Percentiles rank a stretch among this genome's conserved stretches.
phyloP scores from a whole-genome alignment of 768 basidiomycete species.

The Russula sp. region DNA sequence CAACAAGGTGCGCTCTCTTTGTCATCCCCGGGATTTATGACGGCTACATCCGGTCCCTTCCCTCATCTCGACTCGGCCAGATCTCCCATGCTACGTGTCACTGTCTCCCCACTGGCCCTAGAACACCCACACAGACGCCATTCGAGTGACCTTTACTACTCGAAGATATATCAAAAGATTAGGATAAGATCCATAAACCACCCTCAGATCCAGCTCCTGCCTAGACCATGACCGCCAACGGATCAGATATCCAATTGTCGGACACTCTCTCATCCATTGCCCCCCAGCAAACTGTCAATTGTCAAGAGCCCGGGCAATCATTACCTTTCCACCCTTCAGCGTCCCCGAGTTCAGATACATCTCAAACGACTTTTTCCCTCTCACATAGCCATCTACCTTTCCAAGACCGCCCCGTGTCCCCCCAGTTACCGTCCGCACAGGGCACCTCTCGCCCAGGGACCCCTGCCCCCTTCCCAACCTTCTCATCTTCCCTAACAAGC shows the following conservation, averaged over 20 bases:
- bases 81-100: no score
- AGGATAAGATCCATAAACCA: no score
- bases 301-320: background rate
- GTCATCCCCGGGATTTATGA: no score
- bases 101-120: no score
- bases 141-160: no score
- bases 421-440: background rate
- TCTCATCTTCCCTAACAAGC: no score
- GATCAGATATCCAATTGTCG: background rate
- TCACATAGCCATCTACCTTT: background rate
- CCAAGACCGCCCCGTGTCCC: background rate
- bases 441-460: conserved; percentile 9
- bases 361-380: background rate
- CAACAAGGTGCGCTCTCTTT: no score
- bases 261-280: background rate
- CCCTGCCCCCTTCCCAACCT: conserved; percentile 2
- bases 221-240: background rate
- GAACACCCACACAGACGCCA: no score
- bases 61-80: no score
- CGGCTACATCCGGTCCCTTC: no score
- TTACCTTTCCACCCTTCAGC: background rate
- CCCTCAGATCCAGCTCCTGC: background rate
- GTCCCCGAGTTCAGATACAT: background rate
- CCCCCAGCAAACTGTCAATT: no score
- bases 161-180: no score